Conservation (phyloP, 2,329 filamentous ascomycete species). For the Aspergillus hortae region DNA sequence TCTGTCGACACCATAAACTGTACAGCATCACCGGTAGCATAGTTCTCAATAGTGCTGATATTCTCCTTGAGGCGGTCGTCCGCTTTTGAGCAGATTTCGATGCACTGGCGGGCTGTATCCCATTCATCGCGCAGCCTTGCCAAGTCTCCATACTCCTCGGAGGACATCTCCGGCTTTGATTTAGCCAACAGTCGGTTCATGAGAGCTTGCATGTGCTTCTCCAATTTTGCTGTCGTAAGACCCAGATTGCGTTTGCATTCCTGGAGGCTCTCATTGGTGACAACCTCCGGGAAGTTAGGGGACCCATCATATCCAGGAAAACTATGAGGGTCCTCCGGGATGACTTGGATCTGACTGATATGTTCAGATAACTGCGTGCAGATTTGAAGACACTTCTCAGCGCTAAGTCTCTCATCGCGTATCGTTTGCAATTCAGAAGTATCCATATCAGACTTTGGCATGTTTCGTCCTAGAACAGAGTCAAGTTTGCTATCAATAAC, state of each 20-base stretch:
- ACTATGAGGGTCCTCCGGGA: conserved; percentile 8
- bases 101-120: conserved; percentile 32
- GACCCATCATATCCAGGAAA: conserved; percentile 13
- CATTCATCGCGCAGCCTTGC: conserved; percentile 34
- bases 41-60: conserved; percentile 33
- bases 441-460: conserved; percentile 13
- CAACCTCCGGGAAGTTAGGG: conserved; percentile 21
- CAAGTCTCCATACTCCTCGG: conserved; percentile 31
- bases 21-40: conserved; percentile 32
- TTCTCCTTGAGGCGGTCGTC: conserved; percentile 25
- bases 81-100: conserved; percentile 32
- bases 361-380: conserved; percentile 25
- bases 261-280: conserved; percentile 31
- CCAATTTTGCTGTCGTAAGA: conserved; percentile 25
- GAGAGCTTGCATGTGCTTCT: conserved; percentile 28
- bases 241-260: conserved; percentile 34
- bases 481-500: conserved; percentile 26
- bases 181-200: conserved; percentile 31
- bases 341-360: conserved; percentile 26
- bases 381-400: conserved; percentile 30
- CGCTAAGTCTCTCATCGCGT: conserved; percentile 26
- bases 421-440: conserved; percentile 20
- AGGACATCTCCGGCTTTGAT: conserved; percentile 22
- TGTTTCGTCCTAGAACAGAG: conserved; percentile 11
- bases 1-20: conserved; percentile 39